Conservation (phyloP, 257 asterid genomes). For the Fraxinus quadrangulata region DNA sequence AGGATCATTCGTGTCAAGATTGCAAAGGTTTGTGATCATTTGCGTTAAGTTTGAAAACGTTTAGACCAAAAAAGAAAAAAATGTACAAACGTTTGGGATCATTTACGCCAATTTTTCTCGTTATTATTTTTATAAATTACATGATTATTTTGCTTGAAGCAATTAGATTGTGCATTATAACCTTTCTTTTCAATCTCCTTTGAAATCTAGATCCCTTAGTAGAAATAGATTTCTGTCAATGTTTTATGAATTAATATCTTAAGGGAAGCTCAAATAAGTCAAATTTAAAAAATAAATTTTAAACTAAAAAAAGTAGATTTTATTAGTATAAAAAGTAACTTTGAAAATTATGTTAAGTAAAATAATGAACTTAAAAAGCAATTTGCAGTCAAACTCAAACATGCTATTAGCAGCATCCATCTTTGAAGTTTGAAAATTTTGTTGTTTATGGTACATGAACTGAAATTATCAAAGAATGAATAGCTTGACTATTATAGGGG, state of each 20-base stretch:
- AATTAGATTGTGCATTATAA: not conserved
- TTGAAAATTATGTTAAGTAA: not conserved
- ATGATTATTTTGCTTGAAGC: not conserved
- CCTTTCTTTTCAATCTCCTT: not conserved
- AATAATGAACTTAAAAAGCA: too few species aligned
- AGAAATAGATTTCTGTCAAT: not conserved
- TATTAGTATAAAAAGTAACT: not conserved
- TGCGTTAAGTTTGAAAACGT: too few species aligned
- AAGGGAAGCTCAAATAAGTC: too few species aligned
- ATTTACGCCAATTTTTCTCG: too few species aligned
- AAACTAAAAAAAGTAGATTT: not conserved
- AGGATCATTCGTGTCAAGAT: too few species aligned
- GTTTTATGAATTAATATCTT: not conserved
- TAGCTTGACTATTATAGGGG: not conserved
- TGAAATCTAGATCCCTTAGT: not conserved
- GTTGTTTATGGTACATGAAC: not conserved
- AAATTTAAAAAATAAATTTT: too few species aligned
- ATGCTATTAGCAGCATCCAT: not conserved
- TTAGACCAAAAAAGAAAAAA: too few species aligned
- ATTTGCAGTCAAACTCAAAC: not conserved
- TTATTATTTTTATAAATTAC: too few species aligned
- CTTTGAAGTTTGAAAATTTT: not conserved
- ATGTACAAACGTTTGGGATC: too few species aligned
- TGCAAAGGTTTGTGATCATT: too few species aligned
- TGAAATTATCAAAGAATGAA: not conserved